Conservation (phyloP, 2,329 filamentous ascomycete species). For the Nannizziopsis arthrosporioides region DNA sequence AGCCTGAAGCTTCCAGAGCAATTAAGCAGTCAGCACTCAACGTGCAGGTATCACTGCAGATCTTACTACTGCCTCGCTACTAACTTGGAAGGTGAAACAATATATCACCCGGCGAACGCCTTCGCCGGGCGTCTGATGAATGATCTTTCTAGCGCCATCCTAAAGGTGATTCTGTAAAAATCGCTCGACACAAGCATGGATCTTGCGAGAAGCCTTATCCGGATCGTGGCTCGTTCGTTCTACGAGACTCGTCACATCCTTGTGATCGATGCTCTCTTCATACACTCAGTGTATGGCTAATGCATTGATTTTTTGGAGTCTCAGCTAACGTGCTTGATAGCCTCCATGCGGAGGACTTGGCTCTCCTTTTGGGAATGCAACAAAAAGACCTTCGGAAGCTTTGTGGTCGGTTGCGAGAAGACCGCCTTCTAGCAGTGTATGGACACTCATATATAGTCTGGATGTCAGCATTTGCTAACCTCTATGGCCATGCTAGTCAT, state of each 20-base stretch:
- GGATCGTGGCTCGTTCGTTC: slow-evolving; percentile 75
- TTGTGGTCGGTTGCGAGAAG: slow-evolving; percentile 71
- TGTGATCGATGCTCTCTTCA: slow-evolving; percentile 66
- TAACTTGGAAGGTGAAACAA: too few species aligned
- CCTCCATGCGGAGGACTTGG: slow-evolving; percentile 77
- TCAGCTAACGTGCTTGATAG: slow-evolving; percentile 27
- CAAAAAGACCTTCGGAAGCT: slow-evolving; percentile 85
- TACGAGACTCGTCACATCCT: slow-evolving; percentile 76
- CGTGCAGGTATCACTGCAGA: too few species aligned
- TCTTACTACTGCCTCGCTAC: too few species aligned
- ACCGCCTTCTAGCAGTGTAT: slow-evolving; percentile 72
- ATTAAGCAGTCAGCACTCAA: too few species aligned
- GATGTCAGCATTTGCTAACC: slow-evolving; percentile 14
- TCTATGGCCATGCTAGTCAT: slow-evolving; percentile 38
- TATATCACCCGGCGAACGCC: neutral
- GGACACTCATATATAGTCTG: slow-evolving; percentile 20
- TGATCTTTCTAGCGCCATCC: neutral
- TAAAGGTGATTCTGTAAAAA: neutral
- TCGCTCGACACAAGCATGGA: slow-evolving; percentile 40
- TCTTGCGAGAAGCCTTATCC: slow-evolving; percentile 65
- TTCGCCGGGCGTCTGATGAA: neutral
- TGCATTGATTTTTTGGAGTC: slow-evolving; percentile 11
- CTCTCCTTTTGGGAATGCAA: slow-evolving; percentile 76
- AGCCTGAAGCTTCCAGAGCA: too few species aligned
- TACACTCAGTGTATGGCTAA: slow-evolving; percentile 53